These are phyloP conservation scores for Diplodia mutila DNA, from an alignment of 2,329 filamentous ascomycete species.

Conservation along the genomic window DNA sequence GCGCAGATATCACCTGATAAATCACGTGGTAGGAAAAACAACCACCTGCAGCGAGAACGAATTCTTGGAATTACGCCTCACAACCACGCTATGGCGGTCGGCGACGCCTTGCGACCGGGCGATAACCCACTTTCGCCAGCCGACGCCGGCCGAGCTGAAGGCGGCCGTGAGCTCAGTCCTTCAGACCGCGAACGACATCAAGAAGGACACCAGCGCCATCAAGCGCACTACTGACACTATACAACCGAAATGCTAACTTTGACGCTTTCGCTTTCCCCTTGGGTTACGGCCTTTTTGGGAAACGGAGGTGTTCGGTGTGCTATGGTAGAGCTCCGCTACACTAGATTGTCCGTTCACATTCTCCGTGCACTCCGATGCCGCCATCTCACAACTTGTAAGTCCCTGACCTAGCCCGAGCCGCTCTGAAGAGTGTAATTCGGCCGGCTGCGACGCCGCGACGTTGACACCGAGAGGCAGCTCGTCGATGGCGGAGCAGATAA, in stretches of 20 bases:
- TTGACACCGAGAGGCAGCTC: conserved; percentile 19
- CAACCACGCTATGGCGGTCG: too few relatives aligned
- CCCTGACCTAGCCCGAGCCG: neutral
- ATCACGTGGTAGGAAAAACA: too few relatives aligned
- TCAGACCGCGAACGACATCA: too few relatives aligned
- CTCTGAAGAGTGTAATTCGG: conserved; percentile 18
- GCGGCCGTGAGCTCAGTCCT: too few relatives aligned
- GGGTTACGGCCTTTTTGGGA: neutral
- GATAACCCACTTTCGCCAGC: too few relatives aligned
- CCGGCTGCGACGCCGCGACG: conserved; percentile 2
- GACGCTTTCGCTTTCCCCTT: neutral
- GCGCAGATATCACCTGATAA: too few relatives aligned
- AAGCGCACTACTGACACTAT: neutral
- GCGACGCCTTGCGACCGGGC: too few relatives aligned
- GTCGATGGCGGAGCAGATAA: conserved; percentile 28
- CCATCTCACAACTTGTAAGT: neutral
- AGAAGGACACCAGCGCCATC: too few relatives aligned
- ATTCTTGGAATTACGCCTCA: too few relatives aligned
- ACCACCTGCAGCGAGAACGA: too few relatives aligned
- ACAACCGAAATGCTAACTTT: neutral
- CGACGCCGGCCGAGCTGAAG: too few relatives aligned
- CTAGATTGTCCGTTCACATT: neutral
- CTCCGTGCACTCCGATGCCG: neutral
- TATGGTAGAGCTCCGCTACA: too few relatives aligned
- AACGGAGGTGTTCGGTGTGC: neutral